Percentiles rank a stretch among this genome's conserved stretches.
These are phyloP conservation scores for Primulina tabacum DNA, from an alignment of 257 asterid genomes.

Conservation along the genomic window DNA sequence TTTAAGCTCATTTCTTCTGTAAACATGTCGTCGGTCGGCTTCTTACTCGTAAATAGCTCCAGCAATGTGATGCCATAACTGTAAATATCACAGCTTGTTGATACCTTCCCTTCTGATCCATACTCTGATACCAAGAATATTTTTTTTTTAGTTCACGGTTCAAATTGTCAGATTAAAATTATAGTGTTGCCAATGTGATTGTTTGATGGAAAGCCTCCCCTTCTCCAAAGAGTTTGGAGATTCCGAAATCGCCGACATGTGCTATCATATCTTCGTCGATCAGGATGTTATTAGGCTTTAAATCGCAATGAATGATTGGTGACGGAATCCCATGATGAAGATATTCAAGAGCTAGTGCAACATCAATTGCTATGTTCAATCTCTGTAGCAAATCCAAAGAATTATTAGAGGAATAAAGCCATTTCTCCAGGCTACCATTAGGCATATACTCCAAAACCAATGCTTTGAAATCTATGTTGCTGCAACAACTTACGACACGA, in stretches of 20 bases:
- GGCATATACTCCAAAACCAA: constrained; percentile 11
- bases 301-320: constrained; percentile 15
- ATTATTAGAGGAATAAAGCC: background rate
- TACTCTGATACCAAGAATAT: constrained; percentile 1
- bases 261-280: constrained; percentile 15
- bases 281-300: constrained; percentile 3
- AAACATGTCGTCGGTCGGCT: no score
- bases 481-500: constrained; percentile 8
- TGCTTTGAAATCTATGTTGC: constrained; percentile 17
- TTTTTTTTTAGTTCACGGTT: no score
- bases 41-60: no score
- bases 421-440: constrained; percentile 18
- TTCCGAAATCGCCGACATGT: constrained; percentile 15
- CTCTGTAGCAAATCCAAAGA: constrained; percentile 12
- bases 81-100: constrained; percentile 16
- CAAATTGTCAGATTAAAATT: no score
- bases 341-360: constrained; percentile 16
- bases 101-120: constrained; percentile 19
- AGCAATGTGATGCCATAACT: constrained; percentile 7
- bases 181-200: background rate
- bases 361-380: constrained; percentile 2
- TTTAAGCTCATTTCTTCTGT: no score
- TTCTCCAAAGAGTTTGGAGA: constrained; percentile 12
- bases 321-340: constrained; percentile 12
- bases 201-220: background rate